Base-by-base conservation (phyloP, 2,329 filamentous ascomycete species). In the Chaetoscypha palmicola region DNA sequence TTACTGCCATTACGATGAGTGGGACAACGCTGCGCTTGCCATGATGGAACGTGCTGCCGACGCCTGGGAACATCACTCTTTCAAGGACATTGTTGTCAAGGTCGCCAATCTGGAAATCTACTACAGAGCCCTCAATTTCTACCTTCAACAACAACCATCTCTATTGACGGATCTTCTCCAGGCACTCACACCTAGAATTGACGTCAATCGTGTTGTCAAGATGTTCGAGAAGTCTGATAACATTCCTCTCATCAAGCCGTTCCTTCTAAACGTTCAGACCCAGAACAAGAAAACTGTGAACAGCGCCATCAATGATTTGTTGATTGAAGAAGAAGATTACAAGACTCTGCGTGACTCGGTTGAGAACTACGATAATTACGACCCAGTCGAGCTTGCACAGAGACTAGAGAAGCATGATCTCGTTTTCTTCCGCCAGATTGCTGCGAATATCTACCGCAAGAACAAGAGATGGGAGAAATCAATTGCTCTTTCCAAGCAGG, bases 391-490 rank as follows among this genome's bases (percentile, higher is more conserved):
- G 20, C 79, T 98, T 48, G 94, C 92, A 2, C 78, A 86, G 63
- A 86, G 92, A 44, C 75, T 98, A 9, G 94, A 98, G 77, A 92
- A 92, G 72, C 94, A 98, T 62, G 92, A 98, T 45, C 72, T 98
- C 38, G 90, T 98, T 53, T 98, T 98, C 76, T 98, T 98, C 84
- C 84, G 92, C 62, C 92, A 98, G 68, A 95, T 98, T 61, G 92
- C 92, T 3, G 89, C 94, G 54, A 95, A 77, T 69, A 98, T 98
- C 67, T 98, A 97, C 73, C 89, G 94, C 66, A 98, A 97, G 78
- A 97, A 95, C 75, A 97, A 97, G 83, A 81, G 92, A 52, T 98
- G 94, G 94, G 91, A 97, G 72, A 97, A 97, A 72, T 96, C 90
- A 3, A 98, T 98, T 66, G 80, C 88, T 24, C 73, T 98, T 36